Evolutionary conservation across 345 rosid species (phyloP).

Genomic region (Gossypium sturtianum): DNA sequence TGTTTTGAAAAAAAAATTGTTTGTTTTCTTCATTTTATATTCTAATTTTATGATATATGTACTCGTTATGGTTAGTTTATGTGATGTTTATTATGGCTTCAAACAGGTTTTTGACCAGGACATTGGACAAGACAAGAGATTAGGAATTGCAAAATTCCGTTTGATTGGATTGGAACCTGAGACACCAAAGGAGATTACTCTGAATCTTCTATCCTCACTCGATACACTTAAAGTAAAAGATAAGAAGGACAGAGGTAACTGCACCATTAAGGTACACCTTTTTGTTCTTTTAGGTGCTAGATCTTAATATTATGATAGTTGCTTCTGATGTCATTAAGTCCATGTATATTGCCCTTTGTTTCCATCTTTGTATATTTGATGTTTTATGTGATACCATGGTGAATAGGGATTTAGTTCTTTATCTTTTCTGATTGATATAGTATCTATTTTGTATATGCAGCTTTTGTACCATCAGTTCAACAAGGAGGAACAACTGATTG

Average conservation of each 20-base stretch:
- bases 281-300: background rate
- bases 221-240: slow-evolving; percentile 92
- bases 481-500: slow-evolving; percentile 82
- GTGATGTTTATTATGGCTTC: slow-evolving; percentile 12
- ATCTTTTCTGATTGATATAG: background rate
- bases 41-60: background rate
- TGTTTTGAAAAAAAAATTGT: background rate
- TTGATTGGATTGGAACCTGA: slow-evolving; percentile 55
- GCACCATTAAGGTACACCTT: slow-evolving; percentile 62
- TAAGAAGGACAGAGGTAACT: slow-evolving; percentile 88
- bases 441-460: slow-evolving; percentile 19
- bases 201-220: slow-evolving; percentile 75
- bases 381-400: background rate
- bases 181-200: slow-evolving; percentile 45
- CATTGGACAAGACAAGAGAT: slow-evolving; percentile 87
- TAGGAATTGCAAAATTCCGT: slow-evolving; percentile 75
- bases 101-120: slow-evolving; percentile 84
- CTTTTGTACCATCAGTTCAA: slow-evolving; percentile 67
- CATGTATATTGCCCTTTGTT: background rate
- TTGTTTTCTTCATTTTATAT: background rate
- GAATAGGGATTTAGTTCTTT: background rate
- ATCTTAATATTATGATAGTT: background rate
- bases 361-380: background rate
- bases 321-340: background rate
- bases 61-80: background rate